Evolutionary conservation across 352 stramenopile genomes (phyloP), one percentile per base, ranked within the genome.

Genomic region (Phytophthora vignae): DNA sequence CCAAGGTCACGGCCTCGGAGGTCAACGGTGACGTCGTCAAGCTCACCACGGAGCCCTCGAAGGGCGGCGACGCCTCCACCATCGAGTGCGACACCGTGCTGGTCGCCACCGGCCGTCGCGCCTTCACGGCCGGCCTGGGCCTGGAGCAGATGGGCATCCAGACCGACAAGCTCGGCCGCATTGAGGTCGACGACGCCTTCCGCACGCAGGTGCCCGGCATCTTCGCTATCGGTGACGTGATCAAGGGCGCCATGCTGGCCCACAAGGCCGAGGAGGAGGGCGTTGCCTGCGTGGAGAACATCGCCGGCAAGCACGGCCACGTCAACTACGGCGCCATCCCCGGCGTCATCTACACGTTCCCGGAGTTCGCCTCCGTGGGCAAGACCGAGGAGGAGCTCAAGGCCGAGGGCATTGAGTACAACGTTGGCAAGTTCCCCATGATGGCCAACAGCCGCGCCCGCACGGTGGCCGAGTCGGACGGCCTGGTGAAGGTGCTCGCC

Each of bases 261-360:
- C 98, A 99, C 94, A 99, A 99, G 88, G 98, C 98, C 29, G 98
- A 99, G 84, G 98, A 99, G 73, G 98, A 99, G 77, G 98, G 98
- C 27, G 98, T 99, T 74, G 97, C 97, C n/a, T 96, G 89, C 60
- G 96, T 98, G 14, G 98, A 99, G 85, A 98, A 87, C 58, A 99
- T 99, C 75, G 96, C 96, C 21, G 98, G 98, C 74, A 97, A 96
- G 76, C 94, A 98, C 66, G 98, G 98, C 67, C 98, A 99, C 83
- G 97, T 99, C 49, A 99, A 99, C 84, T 99, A 99, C 82, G 94
- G 99, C 82, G 96, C 95, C 27, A 99, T 99, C 81, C 98, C 98
- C 22, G 95, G 97, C 61, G 98, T 99, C 22, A 98, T 99, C 71
- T 99, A 99, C 87, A 99, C 97, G 54, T 97, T 98, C 83, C 97